Conservation (phyloP, 768 basidiomycete genomes). For the Tephrocybe sp. region DNA sequence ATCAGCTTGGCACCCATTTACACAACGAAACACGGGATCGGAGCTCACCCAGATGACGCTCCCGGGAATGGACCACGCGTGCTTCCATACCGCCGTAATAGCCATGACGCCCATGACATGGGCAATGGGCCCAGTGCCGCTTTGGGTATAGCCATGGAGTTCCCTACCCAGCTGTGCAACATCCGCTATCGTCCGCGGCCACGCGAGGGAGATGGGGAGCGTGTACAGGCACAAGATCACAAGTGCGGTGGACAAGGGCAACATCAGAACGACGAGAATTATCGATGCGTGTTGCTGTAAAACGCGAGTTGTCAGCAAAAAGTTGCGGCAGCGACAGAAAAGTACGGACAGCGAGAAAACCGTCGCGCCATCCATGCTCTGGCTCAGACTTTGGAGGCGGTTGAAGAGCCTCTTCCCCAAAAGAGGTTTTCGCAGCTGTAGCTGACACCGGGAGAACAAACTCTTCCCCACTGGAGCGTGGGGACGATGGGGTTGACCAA, state of each 20-base stretch:
- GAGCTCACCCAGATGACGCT: constrained; percentile 84
- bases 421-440: constrained; percentile 37
- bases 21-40: constrained; percentile 12
- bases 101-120: constrained; percentile 86
- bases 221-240: constrained; percentile 74
- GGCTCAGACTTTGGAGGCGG: constrained; percentile 22
- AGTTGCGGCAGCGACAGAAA: constrained; percentile 4
- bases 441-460: constrained; percentile 57
- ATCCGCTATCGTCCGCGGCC: constrained; percentile 77
- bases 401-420: constrained; percentile 42
- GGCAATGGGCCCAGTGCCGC: constrained; percentile 57
- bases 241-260: constrained; percentile 69
- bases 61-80: constrained; percentile 96
- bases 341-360: constrained; percentile 32
- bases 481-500: constrained; percentile 47
- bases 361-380: constrained; percentile 24
- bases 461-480: constrained; percentile 42
- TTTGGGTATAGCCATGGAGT: constrained; percentile 76
- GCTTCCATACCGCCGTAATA: constrained; percentile 89
- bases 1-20: constrained; percentile 6
- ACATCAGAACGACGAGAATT: constrained; percentile 45
- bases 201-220: constrained; percentile 72
- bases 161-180: constrained; percentile 74
- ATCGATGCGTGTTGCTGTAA: constrained; percentile 17
- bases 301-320: constrained; percentile 11